Evolutionary conservation across 345 rosid species (phyloP).

Genomic region (Eucalyptus leucophloia): DNA sequence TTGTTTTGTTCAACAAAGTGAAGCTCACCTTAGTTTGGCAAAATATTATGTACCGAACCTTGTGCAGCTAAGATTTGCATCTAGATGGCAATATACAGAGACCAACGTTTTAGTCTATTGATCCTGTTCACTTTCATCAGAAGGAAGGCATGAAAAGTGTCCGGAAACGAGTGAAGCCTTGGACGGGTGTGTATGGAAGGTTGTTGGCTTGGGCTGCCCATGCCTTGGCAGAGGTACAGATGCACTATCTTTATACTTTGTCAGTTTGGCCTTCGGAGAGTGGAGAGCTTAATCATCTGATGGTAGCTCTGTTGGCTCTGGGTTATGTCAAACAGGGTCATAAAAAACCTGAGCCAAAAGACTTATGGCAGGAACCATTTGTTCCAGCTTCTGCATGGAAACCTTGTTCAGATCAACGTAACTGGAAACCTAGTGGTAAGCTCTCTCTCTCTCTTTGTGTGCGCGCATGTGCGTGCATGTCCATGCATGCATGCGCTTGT

Average conservation of each 20-base stretch:
- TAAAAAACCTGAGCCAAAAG: slow-evolving; percentile 82
- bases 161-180: slow-evolving; percentile 29
- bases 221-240: slow-evolving; percentile 82
- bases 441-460: background rate
- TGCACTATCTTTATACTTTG: background rate
- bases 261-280: background rate
- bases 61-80: background rate
- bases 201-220: slow-evolving; percentile 83
- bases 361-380: slow-evolving; percentile 79
- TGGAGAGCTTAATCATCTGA: background rate
- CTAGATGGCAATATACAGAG: background rate
- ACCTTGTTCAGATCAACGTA: slow-evolving; percentile 78
- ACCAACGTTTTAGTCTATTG: background rate
- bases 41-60: background rate
- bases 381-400: slow-evolving; percentile 75
- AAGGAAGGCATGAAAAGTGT: slow-evolving; percentile 29
- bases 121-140: background rate
- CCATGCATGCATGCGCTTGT: background rate
- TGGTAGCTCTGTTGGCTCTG: background rate
- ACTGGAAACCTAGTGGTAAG: slow-evolving; percentile 64
- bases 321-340: slow-evolving; percentile 30
- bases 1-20: background rate
- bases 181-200: slow-evolving; percentile 58
- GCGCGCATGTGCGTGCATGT: background rate
- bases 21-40: background rate